Percentiles rank a stretch among this genome's conserved stretches.
Conservation (phyloP, 2,329 filamentous ascomycete genomes). For the Penicillium freii region DNA sequence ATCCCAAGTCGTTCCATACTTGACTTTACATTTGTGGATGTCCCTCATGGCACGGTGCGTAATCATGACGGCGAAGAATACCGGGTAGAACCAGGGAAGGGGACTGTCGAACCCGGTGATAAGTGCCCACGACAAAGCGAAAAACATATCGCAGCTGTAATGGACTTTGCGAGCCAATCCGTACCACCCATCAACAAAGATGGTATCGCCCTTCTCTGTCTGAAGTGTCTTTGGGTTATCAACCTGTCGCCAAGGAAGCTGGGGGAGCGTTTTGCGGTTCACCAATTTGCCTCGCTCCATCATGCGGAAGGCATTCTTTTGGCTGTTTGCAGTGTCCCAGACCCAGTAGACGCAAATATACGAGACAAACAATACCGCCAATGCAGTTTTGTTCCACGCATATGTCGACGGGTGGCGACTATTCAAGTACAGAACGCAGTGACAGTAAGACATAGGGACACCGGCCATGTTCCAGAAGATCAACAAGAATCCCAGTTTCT, state of each 20-base stretch:
- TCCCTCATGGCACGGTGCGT: conserved; percentile 72
- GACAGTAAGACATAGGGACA: conserved; percentile 86
- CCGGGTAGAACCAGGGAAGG: conserved; percentile 83
- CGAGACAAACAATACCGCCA: conserved; percentile 61
- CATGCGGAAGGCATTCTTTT: conserved; percentile 87
- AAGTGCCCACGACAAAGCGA: conserved; percentile 72
- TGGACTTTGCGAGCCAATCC: conserved; percentile 73
- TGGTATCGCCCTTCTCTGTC: conserved; percentile 68
- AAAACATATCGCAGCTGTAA: conserved; percentile 76
- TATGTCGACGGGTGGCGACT: conserved; percentile 76
- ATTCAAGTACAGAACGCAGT: conserved; percentile 84
- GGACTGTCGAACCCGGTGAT: conserved; percentile 76
- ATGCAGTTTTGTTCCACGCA: conserved; percentile 65
- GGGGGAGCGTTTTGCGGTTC: conserved; percentile 76
- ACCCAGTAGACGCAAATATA: conserved; percentile 85
- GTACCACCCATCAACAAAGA: conserved; percentile 84
- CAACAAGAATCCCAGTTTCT: conserved; percentile 95
- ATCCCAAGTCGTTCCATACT: conserved; percentile 77
- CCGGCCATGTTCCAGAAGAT: conserved; percentile 97
- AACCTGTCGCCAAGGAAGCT: conserved; percentile 79
- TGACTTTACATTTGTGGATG: conserved; percentile 68
- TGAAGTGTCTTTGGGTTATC: conserved; percentile 75
- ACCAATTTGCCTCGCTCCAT: conserved; percentile 67
- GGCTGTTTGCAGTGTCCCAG: conserved; percentile 87
- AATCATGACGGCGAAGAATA: conserved; percentile 79